Percentiles rank a stretch among this genome's conserved stretches.
phyloP scores from a whole-genome alignment of 2,329 filamentous ascomycete genomes.

The Colletotrichum sp. region DNA sequence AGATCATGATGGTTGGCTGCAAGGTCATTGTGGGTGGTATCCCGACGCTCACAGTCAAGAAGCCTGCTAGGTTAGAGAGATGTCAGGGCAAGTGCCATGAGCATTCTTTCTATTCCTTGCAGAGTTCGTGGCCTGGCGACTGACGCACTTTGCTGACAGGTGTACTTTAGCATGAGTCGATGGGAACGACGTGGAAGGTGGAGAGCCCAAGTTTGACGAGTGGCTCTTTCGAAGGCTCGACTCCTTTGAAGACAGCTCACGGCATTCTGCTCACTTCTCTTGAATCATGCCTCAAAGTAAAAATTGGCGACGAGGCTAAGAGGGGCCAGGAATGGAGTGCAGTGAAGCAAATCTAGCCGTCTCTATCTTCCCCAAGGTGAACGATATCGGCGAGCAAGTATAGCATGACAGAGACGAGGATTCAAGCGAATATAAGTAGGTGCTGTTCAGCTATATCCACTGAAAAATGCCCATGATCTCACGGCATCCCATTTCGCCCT shows the following conservation, averaged over 20 bases:
- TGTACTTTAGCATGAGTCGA: not conserved
- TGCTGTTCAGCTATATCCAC: not conserved
- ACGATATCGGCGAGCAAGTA: rapidly evolving
- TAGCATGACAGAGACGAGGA: not conserved
- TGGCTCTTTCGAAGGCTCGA: no score
- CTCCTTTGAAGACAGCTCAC: rapidly evolving
- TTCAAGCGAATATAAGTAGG: not conserved
- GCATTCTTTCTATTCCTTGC: not conserved
- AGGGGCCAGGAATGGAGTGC: not conserved
- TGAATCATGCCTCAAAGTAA: no score
- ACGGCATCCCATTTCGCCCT: not conserved
- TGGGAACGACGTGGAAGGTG: not conserved
- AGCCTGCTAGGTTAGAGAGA: not conserved
- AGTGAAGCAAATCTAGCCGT: rapidly evolving
- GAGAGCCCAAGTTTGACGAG: not conserved
- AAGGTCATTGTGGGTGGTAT: not conserved
- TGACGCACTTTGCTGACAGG: not conserved
- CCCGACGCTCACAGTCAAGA: not conserved
- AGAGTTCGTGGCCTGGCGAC: not conserved
- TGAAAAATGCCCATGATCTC: not conserved
- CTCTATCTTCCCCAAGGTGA: rapidly evolving
- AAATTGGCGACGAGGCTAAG: no score
- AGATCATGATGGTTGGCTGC: not conserved
- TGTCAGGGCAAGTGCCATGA: no score
- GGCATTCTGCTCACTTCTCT: no score